These are phyloP conservation scores for Phoenix dactylifera DNA, from an alignment of 176 grass and related monocot genomes.

Conservation along the genomic window DNA sequence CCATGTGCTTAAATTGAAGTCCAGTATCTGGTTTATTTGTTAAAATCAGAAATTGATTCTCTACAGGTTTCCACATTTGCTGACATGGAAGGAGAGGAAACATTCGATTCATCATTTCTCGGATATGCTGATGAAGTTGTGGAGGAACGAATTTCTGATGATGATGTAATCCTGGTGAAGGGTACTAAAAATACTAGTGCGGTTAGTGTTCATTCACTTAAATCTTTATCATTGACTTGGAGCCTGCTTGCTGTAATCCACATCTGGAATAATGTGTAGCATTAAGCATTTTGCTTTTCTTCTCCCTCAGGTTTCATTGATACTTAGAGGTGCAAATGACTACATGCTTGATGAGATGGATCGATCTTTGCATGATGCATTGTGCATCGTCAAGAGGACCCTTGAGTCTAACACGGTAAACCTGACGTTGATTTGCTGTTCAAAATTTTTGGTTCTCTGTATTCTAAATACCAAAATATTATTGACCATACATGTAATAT, in stretches of 20 bases:
- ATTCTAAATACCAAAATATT: too few relatives aligned
- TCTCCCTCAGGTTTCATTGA: slow-evolving; percentile 61
- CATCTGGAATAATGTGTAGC: neutral
- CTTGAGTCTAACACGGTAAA: slow-evolving; percentile 74
- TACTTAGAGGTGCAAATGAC: slow-evolving; percentile 90
- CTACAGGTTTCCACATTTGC: slow-evolving; percentile 81
- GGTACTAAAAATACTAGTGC: slow-evolving; percentile 78
- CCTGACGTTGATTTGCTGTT: too few relatives aligned
- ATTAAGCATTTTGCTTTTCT: neutral
- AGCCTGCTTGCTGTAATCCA: too few relatives aligned
- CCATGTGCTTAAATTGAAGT: too few relatives aligned
- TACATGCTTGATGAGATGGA: slow-evolving; percentile 94
- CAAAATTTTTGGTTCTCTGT: too few relatives aligned
- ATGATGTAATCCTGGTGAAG: slow-evolving; percentile 89
- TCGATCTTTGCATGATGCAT: slow-evolving; percentile 68
- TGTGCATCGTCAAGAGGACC: slow-evolving; percentile 89
- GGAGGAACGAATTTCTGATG: slow-evolving; percentile 72
- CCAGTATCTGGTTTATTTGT: too few relatives aligned
- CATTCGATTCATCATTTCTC: slow-evolving; percentile 80
- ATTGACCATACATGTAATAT: too few relatives aligned
- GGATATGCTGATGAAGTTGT: slow-evolving; percentile 71
- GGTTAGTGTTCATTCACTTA: slow-evolving; percentile 34
- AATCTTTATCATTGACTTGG: too few relatives aligned
- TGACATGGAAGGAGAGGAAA: slow-evolving; percentile 97
- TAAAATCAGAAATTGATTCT: neutral